Base-by-base conservation (phyloP, 139 green algal species). In the Picochlorum costavermella region DNA sequence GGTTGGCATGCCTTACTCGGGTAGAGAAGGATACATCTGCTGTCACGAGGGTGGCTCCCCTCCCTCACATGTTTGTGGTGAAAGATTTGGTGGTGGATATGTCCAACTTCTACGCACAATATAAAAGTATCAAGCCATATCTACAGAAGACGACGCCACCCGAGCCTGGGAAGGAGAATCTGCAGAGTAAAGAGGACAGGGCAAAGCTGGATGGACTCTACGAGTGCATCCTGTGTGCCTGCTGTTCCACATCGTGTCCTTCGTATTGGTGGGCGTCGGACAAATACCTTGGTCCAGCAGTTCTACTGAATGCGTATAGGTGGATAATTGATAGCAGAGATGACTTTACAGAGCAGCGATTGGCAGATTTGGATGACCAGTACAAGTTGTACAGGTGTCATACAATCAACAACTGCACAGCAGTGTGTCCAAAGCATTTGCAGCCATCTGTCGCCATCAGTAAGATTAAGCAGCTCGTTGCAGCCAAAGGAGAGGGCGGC, bases 141-240 rank as follows among this genome's bases (percentile, higher is more conserved):
- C 75, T 99, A 71, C 83, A 95, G 75, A 90, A 82, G 37, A 91
- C 89, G 45, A 63, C 79, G 58, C 74, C 72, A 6, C 65, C 31
- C 3, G 61, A 73, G 6, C 33, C 33, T 28, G 86, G 84, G 31
- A 81, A 81, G 66, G 94, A 99, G 83, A 82, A 80, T 63, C 79
- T 83, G 45, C 93, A 98, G 79, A 86, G 58, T 60, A 96, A 94
- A 76, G 88, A 94, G 67, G 83, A 89, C 45, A 78, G 94, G 2
- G 76, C 69, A 46, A 97, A 97, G 82, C 79, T 99, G 63, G 92
- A 99, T 64, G 94, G 92, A 30, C 78, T 99, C 70, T 99, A 99
- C 68, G 94, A 99, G 86, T 99, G 94, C 85, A 99, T 99, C 70
- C 83, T 99, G 43, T 99, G 94, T 73, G 94, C 94, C 12, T 99